These are phyloP conservation scores for Ophiostoma triangulosporum DNA, from an alignment of 2,329 filamentous ascomycete genomes.

Conservation along the genomic window DNA sequence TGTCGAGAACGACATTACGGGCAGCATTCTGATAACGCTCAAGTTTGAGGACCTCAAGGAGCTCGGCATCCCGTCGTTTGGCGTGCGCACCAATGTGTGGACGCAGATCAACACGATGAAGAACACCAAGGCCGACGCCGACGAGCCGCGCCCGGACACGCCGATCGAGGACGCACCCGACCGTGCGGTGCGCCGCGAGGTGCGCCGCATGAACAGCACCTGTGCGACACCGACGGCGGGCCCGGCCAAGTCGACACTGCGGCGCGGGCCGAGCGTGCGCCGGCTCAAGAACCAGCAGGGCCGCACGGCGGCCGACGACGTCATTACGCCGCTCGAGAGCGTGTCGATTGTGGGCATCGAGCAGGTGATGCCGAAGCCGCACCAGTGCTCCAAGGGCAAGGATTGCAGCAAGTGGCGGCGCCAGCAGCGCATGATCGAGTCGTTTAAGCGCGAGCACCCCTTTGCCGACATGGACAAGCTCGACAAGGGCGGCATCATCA, in stretches of 20 bases:
- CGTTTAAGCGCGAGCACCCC: conserved; percentile 64
- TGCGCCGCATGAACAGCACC: conserved; percentile 18
- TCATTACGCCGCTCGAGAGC: conserved; percentile 70
- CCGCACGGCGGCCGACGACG: conserved; percentile 41
- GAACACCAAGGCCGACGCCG: conserved; percentile 32
- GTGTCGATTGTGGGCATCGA: conserved; percentile 89
- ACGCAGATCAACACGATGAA: conserved; percentile 61
- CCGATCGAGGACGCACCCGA: conserved; percentile 48
- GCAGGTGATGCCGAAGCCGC: conserved; percentile 71
- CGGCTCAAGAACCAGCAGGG: conserved; percentile 18
- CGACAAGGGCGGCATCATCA: conserved; percentile 49
- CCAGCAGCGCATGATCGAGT: conserved; percentile 63
- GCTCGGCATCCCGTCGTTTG: conserved; percentile 68
- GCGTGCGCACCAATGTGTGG: conserved; percentile 68
- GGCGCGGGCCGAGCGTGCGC: conserved; percentile 27
- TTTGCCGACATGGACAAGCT: conserved; percentile 45
- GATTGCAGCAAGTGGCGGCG: conserved; percentile 71
- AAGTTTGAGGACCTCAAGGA: conserved; percentile 82
- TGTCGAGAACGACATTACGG: conserved; percentile 82
- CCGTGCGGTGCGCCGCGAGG: conserved; percentile 34
- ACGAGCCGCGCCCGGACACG: conserved; percentile 40
- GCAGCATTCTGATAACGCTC: conserved; percentile 73
- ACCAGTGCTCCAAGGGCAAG: conserved; percentile 76
- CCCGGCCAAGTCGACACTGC: conserved; percentile 19
- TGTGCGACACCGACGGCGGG: conserved; percentile 9